These are phyloP conservation scores for Podospora tetraspora DNA, from an alignment of 495 filamentous ascomycete species.

Conservation along the genomic window DNA sequence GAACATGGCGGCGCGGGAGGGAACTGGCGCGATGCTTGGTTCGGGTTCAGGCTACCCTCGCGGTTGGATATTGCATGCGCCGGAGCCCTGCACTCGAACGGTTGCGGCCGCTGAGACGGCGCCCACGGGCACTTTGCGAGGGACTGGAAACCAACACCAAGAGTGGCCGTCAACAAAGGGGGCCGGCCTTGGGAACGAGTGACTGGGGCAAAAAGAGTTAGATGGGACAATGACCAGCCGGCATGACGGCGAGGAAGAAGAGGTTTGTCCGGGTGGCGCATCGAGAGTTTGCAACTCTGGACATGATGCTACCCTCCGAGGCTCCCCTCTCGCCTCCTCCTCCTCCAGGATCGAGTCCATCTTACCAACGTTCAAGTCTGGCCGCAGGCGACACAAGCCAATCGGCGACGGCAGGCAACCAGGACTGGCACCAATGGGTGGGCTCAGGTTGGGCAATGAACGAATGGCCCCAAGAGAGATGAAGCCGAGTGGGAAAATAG, in stretches of 20 bases:
- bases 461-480: neutral
- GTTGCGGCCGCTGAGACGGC: neutral
- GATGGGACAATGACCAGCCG: neutral
- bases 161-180: neutral
- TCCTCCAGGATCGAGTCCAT: neutral
- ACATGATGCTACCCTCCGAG: neutral
- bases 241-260: neutral
- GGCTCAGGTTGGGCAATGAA: neutral
- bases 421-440: neutral
- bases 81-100: neutral
- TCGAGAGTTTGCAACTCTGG: neutral
- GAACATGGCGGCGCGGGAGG: constrained; percentile 16
- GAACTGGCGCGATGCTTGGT: neutral
- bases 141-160: neutral
- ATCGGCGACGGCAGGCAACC: neutral
- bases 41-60: neutral
- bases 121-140: neutral
- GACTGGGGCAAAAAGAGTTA: neutral
- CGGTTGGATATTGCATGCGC: neutral
- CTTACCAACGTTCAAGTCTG: neutral
- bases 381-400: neutral
- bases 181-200: neutral
- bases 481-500: neutral
- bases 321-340: neutral
- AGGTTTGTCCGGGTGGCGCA: neutral